These are phyloP conservation scores for Lophiotrema nucula DNA, from an alignment of 495 filamentous ascomycete genomes.

Conservation along the genomic window DNA sequence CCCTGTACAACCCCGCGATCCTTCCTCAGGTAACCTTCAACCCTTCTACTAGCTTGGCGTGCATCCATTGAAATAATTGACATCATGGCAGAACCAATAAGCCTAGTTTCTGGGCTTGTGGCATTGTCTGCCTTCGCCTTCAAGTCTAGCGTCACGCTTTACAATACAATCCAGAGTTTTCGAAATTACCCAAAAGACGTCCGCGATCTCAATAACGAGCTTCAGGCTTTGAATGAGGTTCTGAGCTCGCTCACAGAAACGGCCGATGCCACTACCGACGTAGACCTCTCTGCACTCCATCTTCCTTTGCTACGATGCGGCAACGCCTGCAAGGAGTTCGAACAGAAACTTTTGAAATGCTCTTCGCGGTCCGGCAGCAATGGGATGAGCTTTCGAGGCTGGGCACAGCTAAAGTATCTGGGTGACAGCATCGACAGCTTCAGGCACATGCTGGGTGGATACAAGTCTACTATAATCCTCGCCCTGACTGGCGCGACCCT, in stretches of 20 bases:
- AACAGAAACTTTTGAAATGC: conserved; percentile 12
- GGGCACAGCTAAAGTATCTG: conserved; percentile 13
- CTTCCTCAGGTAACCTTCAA: no score
- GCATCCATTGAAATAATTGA: no score
- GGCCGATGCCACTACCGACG: conserved; percentile 3
- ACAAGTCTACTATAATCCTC: no score
- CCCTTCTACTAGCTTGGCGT: no score
- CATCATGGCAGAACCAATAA: no score
- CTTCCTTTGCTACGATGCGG: conserved; percentile 10
- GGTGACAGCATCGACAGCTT: conserved; percentile 10
- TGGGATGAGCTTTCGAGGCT: conserved; percentile 9
- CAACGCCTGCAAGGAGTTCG: conserved; percentile 11
- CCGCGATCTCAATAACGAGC: neutral
- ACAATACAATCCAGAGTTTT: no score
- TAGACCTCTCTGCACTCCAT: conserved; percentile 6
- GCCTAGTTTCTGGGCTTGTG: no score
- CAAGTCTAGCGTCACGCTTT: no score
- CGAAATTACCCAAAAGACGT: conserved; percentile 4
- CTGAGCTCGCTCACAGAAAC: conserved; percentile 2
- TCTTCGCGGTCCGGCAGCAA: conserved; percentile 1
- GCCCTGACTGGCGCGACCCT: no score
- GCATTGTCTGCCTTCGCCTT: no score
- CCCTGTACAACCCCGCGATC: no score
- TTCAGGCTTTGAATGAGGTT: conserved; percentile 4
- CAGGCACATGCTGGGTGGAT: conserved; percentile 12